Base-by-base conservation (phyloP, 306 rosid species). In the Ormosia emarginata region DNA sequence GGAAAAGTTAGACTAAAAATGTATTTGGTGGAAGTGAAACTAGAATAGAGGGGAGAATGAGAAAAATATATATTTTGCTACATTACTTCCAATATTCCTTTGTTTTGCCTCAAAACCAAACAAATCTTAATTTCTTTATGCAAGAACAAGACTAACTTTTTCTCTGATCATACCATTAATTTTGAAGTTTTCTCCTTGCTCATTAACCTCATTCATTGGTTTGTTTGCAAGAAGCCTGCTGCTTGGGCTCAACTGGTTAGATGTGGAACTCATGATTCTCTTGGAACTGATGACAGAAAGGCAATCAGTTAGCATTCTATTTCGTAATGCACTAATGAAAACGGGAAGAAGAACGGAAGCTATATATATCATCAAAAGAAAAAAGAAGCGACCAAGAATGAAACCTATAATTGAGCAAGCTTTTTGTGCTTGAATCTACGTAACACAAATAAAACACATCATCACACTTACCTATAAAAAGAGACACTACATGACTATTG, bases 401-500 rank as follows among this genome's bases (percentile, higher is more conserved):
- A 44, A 50, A 68, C 24, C 69, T 47, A n/a, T 64, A 34, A 24
- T 15, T 33, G 24, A 50, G 32, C 13, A 71, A 49, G 76, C 58
- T 43, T 67, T 67, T 67, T 70, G 64, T 65, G 82, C 32, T 17
- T 36, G 73, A 55, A 32, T 14, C 56, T 76, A 78, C 82, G 67
- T 66, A 78, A 78, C 41, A 30, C 6, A 65, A 52, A 55, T 17
- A 15, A 66, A 78, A 52, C n/a, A 66, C 53, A 64, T 37, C 64
- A 77, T 64, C 24, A 34, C 64, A 64, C 74, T 64, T 49, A 15
- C 8, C 49, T 46, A 77, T 15, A 40, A 55, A 78, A 78, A 67
- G 44, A 1, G 57, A 66, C 43, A 66, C 17, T 39, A 8, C 43
- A 52, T n/a, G n/a, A n/a, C n/a, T n/a, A n/a, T n/a, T n/a, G n/a